Percentiles rank a stretch among this genome's conserved stretches.
These are phyloP conservation scores for Dentipellis sp. DNA, from an alignment of 768 basidiomycete species.

Conservation along the genomic window DNA sequence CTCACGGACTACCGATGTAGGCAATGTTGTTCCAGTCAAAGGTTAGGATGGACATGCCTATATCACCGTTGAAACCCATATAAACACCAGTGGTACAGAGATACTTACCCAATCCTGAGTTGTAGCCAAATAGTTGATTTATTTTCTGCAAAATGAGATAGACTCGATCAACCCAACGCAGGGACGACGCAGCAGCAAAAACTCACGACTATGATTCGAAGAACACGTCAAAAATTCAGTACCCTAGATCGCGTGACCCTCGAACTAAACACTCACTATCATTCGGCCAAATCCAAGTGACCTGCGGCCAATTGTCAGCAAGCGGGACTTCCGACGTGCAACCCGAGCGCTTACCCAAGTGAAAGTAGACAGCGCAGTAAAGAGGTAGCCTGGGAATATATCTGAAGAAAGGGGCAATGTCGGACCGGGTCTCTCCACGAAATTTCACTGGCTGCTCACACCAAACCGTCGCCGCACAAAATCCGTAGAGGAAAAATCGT, in stretches of 20 bases:
- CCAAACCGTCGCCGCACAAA: conserved; percentile 37
- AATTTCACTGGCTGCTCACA: conserved; percentile 25
- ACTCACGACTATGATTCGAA: conserved; percentile 11
- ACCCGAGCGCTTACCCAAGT: conserved; percentile 10
- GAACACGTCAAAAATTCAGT: too few relatives aligned
- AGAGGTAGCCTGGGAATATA: conserved; percentile 15
- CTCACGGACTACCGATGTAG: conserved; percentile 15
- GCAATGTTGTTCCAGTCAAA: conserved; percentile 64
- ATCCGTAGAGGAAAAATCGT: conserved; percentile 65
- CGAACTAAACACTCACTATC: conserved; percentile 4
- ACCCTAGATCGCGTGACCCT: too few relatives aligned
- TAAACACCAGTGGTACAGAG: not conserved
- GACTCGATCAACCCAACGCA: not conserved
- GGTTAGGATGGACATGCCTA: conserved; percentile 61
- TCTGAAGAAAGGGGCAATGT: conserved; percentile 18
- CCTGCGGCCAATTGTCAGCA: conserved; percentile 1
- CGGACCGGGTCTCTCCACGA: not conserved
- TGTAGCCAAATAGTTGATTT: conserved; percentile 49
- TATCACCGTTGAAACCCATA: not conserved
- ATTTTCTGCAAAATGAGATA: conserved; percentile 20
- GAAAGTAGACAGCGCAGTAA: conserved; percentile 15
- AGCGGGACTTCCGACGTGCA: not conserved
- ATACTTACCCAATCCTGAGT: conserved; percentile 9
- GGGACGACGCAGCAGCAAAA: not conserved
- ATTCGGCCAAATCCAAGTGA: conserved; percentile 15